Conservation (phyloP, 1,139 yeast genomes). For the Saccharomyces hybrid region DNA sequence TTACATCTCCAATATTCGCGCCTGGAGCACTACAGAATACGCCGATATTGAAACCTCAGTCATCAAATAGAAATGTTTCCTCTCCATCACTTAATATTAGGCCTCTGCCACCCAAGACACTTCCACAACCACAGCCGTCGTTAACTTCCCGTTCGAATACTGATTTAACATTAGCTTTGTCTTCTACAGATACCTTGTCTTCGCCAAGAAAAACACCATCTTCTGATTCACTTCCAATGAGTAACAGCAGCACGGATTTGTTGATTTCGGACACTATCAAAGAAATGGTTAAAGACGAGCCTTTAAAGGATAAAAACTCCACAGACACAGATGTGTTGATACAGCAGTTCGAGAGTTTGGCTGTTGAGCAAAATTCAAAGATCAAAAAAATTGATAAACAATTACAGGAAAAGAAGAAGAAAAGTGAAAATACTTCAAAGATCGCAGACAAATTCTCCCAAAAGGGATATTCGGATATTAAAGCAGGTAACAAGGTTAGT, state of each 20-base stretch:
- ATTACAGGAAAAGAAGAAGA: slow-evolving; percentile 20
- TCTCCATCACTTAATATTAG: slow-evolving; percentile 6
- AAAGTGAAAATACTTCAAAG: slow-evolving; percentile 14
- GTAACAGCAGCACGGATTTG: not conserved
- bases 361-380: slow-evolving; percentile 13
- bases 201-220: slow-evolving; percentile 2
- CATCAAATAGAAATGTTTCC: not conserved
- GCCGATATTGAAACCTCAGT: not conserved
- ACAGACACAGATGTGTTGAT: not conserved
- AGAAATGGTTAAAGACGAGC: slow-evolving; percentile 21
- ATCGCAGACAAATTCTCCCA: slow-evolving; percentile 18
- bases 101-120: slow-evolving; percentile 8
- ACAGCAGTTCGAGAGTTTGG: slow-evolving; percentile 1
- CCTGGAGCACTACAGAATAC: not conserved
- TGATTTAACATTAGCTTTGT: not conserved
- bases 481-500: slow-evolving; percentile 46
- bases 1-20: not conserved
- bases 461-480: slow-evolving; percentile 41
- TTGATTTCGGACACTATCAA: slow-evolving; percentile 12
- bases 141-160: slow-evolving; percentile 7
- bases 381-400: slow-evolving; percentile 28
- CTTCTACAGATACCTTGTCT: slow-evolving; percentile 2
- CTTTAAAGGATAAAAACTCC: slow-evolving; percentile 4
- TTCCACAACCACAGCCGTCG: not conserved
- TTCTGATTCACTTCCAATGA: slow-evolving; percentile 8